These are phyloP conservation scores for Sechiopsis laciniata DNA, from an alignment of 306 rosid species.

Conservation along the genomic window DNA sequence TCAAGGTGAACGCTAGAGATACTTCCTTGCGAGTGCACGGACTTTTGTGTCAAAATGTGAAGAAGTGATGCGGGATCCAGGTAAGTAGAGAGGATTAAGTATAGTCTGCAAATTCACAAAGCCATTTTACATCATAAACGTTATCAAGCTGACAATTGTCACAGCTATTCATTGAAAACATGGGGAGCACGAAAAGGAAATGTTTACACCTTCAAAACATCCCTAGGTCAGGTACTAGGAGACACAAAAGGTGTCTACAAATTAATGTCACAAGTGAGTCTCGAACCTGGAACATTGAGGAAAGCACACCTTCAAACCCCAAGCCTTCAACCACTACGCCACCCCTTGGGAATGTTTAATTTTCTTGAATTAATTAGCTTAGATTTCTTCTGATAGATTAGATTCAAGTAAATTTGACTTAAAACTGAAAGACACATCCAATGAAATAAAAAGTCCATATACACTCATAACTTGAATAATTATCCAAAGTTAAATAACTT, in stretches of 20 bases:
- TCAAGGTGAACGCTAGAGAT: slow-evolving; percentile 38
- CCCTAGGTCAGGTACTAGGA: not conserved
- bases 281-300: too few species aligned
- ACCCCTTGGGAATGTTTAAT: not conserved
- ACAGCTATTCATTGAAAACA: not conserved
- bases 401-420: not conserved
- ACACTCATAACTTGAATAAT: not conserved
- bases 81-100: slow-evolving; percentile 81
- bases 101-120: slow-evolving; percentile 60
- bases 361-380: not conserved
- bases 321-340: too few species aligned
- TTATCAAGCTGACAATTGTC: not conserved
- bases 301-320: too few species aligned
- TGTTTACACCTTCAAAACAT: too few species aligned
- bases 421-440: not conserved
- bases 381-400: not conserved
- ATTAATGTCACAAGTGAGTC: too few species aligned
- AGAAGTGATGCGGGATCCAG: slow-evolving; percentile 89
- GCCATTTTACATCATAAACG: slow-evolving; percentile 10
- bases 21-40: slow-evolving; percentile 84
- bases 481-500: not conserved
- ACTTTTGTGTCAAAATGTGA: slow-evolving; percentile 95
- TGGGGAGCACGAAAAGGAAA: not conserved
- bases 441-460: not conserved
- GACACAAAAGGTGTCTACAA: too few species aligned